Evolutionary conservation across 805 yeast genomes (phyloP).

Genomic region (Pichia phayaonensis): DNA sequence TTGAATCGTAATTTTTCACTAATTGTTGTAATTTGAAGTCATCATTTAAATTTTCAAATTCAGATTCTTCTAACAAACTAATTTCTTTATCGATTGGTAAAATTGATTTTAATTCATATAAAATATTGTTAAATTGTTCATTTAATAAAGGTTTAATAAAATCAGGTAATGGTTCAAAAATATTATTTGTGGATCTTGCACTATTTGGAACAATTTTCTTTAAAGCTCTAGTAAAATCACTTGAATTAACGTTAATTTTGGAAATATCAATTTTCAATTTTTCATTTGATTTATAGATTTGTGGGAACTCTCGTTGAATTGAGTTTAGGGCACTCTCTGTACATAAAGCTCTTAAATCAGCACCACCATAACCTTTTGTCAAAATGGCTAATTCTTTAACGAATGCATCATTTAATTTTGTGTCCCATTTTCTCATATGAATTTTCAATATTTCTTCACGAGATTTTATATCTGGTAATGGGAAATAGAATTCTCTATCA

Average conservation of each 20-base stretch:
- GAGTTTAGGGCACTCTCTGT: conserved; percentile 93
- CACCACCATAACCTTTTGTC: conserved; percentile 98
- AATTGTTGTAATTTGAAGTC: conserved; percentile 67
- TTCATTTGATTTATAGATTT: conserved; percentile 70
- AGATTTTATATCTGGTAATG: conserved; percentile 77
- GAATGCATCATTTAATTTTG: conserved; percentile 54
- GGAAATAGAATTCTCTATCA: conserved; percentile 94
- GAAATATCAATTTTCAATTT: conserved; percentile 69
- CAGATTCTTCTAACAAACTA: conserved; percentile 61
- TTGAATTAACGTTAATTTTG: conserved; percentile 63
- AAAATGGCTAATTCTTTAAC: conserved; percentile 60
- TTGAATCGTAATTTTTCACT: conserved; percentile 27
- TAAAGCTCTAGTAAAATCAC: conserved; percentile 80
- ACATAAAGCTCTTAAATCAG: conserved; percentile 88
- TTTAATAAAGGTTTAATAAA: conserved; percentile 57
- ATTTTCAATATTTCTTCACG: conserved; percentile 73
- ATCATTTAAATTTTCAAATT: conserved; percentile 47
- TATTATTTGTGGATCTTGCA: conserved; percentile 65
- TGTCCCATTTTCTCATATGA: conserved; percentile 86
- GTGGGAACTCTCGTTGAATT: conserved; percentile 89
- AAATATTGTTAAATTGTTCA: conserved; percentile 40
- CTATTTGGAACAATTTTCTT: conserved; percentile 89
- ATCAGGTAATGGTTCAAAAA: conserved; percentile 74
- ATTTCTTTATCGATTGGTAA: conserved; percentile 54
- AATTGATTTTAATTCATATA: conserved; percentile 42